Evolutionary conservation across 2,329 filamentous ascomycete species (phyloP).

Genomic region (Fusarium sp.): DNA sequence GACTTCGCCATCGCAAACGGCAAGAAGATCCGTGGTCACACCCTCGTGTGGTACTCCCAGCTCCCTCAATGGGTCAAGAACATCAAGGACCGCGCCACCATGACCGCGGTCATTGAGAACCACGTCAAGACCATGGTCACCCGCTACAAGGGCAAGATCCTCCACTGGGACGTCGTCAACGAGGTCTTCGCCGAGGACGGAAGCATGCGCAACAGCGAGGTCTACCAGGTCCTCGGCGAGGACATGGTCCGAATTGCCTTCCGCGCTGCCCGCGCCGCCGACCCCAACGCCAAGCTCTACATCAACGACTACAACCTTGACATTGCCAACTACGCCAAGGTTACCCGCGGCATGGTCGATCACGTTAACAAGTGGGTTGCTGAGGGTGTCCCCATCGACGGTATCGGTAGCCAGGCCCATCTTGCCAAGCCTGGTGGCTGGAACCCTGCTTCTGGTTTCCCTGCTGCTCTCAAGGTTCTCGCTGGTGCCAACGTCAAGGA

Average conservation of each 20-base stretch:
- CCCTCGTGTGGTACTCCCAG: conserved; percentile 73
- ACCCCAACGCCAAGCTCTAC: conserved; percentile 76
- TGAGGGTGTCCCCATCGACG: conserved; percentile 62
- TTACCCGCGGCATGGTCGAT: conserved; percentile 62
- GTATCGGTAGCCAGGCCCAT: conserved; percentile 69
- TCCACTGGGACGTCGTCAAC: conserved; percentile 68
- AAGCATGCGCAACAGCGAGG: conserved; percentile 69
- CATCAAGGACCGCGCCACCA: conserved; percentile 62
- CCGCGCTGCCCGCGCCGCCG: conserved; percentile 72
- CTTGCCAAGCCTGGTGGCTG: conserved; percentile 54
- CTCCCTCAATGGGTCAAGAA: conserved; percentile 69
- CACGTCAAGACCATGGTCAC: conserved; percentile 69
- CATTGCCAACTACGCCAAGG: conserved; percentile 69
- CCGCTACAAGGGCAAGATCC: conserved; percentile 72
- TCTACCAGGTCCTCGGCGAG: conserved; percentile 75
- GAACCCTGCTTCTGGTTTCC: conserved; percentile 62
- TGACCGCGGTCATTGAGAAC: conserved; percentile 68
- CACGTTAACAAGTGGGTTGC: conserved; percentile 73
- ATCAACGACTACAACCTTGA: conserved; percentile 82
- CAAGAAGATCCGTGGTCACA: conserved; percentile 73
- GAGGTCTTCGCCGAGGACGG: conserved; percentile 74
- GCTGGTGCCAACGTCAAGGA: conserved; percentile 64
- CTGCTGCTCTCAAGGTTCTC: conserved; percentile 64
- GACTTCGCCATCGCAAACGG: conserved; percentile 67
- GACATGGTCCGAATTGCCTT: conserved; percentile 78